Percentiles rank a stretch among this genome's conserved stretches.
Conservation (phyloP, 2,329 filamentous ascomycete species). For the Trichoderma koningiopsis region DNA sequence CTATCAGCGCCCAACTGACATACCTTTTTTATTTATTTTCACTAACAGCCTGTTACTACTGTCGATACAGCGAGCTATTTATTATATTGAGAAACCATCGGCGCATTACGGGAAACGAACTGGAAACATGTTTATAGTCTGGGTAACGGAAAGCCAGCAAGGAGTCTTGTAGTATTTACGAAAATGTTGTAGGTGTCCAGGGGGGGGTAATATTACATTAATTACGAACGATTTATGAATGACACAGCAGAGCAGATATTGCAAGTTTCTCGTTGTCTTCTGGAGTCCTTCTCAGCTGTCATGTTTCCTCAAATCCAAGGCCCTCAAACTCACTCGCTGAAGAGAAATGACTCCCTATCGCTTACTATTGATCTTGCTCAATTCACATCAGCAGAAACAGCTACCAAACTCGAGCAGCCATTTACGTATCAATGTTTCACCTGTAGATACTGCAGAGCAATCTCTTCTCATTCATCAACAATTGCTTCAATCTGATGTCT, state of each 20-base stretch:
- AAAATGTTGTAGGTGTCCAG: slow-evolving; percentile 5
- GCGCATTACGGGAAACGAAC: slow-evolving; percentile 17
- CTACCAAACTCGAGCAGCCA: background rate
- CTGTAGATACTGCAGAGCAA: background rate
- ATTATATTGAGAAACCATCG: slow-evolving; percentile 13
- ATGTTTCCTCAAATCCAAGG: background rate
- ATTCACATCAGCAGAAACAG: background rate
- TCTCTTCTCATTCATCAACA: background rate
- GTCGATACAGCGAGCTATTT: slow-evolving; percentile 10
- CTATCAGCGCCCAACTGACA: background rate
- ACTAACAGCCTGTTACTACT: slow-evolving; percentile 4
- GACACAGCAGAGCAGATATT: background rate
- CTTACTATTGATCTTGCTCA: background rate
- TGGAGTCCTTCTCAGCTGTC: background rate
- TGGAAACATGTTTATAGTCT: slow-evolving; percentile 3
- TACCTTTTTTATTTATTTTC: background rate
- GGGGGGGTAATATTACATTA: slow-evolving; percentile 6
- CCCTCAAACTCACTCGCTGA: background rate
- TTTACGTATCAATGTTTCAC: background rate
- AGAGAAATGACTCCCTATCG: background rate
- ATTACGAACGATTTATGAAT: slow-evolving; percentile 5
- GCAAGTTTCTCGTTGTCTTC: background rate
- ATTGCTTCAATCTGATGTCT: background rate
- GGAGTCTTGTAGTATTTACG: slow-evolving; percentile 18
- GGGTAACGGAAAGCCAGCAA: slow-evolving; percentile 19